Evolutionary conservation across 345 rosid genomes (phyloP).

Genomic region (Triadica sebifera): DNA sequence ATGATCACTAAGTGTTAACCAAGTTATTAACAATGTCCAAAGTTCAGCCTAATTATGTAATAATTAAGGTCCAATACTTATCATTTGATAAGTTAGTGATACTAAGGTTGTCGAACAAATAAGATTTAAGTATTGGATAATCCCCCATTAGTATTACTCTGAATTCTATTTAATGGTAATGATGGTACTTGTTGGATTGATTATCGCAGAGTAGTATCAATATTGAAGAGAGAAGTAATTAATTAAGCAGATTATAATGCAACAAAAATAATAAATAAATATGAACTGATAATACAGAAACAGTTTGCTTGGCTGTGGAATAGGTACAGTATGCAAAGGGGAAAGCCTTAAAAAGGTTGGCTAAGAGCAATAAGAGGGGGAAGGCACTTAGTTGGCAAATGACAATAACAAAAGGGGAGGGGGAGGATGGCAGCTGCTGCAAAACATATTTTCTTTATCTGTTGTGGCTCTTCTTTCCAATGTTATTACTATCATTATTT

Average conservation of each 20-base stretch:
- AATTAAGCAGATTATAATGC: too few relatives aligned
- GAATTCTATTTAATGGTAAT: too few relatives aligned
- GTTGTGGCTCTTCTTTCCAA: constrained; percentile 36
- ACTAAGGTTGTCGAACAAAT: too few relatives aligned
- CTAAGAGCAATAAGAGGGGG: constrained; percentile 4
- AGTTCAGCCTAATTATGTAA: too few relatives aligned
- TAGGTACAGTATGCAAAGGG: constrained; percentile 40
- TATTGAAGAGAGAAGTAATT: too few relatives aligned
- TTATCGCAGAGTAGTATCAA: too few relatives aligned
- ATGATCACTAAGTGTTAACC: not conserved
- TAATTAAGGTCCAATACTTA: too few relatives aligned
- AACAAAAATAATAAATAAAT: not conserved
- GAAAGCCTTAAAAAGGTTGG: constrained; percentile 37
- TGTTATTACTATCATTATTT: not conserved
- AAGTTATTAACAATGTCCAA: too few relatives aligned
- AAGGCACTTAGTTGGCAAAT: not conserved
- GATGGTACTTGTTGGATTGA: too few relatives aligned
- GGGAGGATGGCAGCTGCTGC: constrained; percentile 39
- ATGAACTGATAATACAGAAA: constrained; percentile 49
- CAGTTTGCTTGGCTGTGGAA: constrained; percentile 74
- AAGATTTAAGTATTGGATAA: too few relatives aligned
- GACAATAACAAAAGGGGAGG: constrained; percentile 19
- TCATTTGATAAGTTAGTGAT: too few relatives aligned
- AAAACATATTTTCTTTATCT: constrained; percentile 50
- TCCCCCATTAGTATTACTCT: too few relatives aligned